phyloP scores from a whole-genome alignment of 345 rosid genomes.

The Aquilaria yunnanensis region DNA sequence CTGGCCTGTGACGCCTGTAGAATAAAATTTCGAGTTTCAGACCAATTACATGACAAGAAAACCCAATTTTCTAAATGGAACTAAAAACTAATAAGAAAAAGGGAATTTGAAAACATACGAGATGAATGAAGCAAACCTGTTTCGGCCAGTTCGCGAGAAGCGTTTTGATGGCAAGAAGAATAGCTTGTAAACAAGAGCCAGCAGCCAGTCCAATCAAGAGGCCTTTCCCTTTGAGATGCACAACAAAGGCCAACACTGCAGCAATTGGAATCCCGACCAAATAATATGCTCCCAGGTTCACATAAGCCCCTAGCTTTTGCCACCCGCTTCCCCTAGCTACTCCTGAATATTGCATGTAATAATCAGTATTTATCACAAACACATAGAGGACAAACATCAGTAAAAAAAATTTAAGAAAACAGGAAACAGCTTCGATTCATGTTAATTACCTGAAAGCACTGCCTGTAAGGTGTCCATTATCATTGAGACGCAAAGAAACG shows the following conservation, averaged over 20 bases:
- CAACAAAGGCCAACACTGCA: slow-evolving; percentile 25
- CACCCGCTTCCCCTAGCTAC: slow-evolving; percentile 39
- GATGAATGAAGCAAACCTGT: slow-evolving; percentile 11
- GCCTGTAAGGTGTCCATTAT: slow-evolving; percentile 33
- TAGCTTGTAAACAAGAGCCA: slow-evolving; percentile 15
- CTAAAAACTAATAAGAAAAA: too few species aligned
- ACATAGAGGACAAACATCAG: not conserved
- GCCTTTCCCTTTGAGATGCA: slow-evolving; percentile 19
- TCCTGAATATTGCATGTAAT: slow-evolving; percentile 11
- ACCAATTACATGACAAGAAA: too few species aligned
- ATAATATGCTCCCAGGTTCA: slow-evolving; percentile 34
- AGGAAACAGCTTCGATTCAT: not conserved
- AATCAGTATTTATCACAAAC: too few species aligned
- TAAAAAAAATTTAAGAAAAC: not conserved
- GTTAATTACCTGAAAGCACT: slow-evolving; percentile 31
- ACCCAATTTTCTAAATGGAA: too few species aligned
- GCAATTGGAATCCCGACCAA: slow-evolving; percentile 24
- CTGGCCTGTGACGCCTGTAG: too few species aligned
- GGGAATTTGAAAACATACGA: too few species aligned
- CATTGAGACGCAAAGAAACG: slow-evolving; percentile 30
- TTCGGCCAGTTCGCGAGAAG: slow-evolving; percentile 23
- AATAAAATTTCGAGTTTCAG: too few species aligned
- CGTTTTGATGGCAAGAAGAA: slow-evolving; percentile 18
- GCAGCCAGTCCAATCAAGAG: slow-evolving; percentile 26
- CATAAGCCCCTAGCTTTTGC: slow-evolving; percentile 34